Evolutionary conservation across 2,329 filamentous ascomycete genomes (phyloP).

Genomic region (Arthrobotrys entomopaga): DNA sequence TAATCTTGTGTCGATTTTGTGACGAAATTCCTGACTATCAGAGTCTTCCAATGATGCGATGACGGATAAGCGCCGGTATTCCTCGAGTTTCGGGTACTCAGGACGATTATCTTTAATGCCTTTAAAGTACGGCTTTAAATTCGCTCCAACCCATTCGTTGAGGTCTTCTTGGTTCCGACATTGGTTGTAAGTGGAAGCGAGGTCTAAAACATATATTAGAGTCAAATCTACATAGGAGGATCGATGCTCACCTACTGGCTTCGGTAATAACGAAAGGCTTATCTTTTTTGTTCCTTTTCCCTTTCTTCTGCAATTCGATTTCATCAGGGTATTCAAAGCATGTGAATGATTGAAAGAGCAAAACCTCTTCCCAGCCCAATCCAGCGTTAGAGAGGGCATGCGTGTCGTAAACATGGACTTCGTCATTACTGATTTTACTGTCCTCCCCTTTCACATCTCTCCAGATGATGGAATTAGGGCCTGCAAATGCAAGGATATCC

Average conservation of each 20-base stretch:
- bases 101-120: neutral
- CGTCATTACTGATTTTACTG: neutral
- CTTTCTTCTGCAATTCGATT: neutral
- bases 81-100: neutral
- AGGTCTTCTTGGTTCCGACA: slow-evolving; percentile 23
- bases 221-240: neutral
- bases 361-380: neutral
- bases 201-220: slow-evolving; percentile 1
- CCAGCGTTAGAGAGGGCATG: neutral
- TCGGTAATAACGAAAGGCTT: neutral
- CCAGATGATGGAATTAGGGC: slow-evolving; percentile 2
- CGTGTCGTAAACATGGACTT: slow-evolving; percentile 17
- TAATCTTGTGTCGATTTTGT: slow-evolving; percentile 3
- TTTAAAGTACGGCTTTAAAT: neutral
- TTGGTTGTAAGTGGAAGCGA: neutral
- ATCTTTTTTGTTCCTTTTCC: neutral
- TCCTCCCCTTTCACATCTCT: slow-evolving; percentile 1
- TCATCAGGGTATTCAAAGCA: neutral
- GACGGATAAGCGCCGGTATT: slow-evolving; percentile 10
- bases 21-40: neutral
- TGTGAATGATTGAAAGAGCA: slow-evolving; percentile 7
- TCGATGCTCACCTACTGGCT: slow-evolving; percentile 1
- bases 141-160: neutral
- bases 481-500: slow-evolving; percentile 17
- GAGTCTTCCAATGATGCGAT: neutral